These are phyloP conservation scores for Yamadazyma nakazawae DNA, from an alignment of 805 yeast genomes.

Conservation along the genomic window DNA sequence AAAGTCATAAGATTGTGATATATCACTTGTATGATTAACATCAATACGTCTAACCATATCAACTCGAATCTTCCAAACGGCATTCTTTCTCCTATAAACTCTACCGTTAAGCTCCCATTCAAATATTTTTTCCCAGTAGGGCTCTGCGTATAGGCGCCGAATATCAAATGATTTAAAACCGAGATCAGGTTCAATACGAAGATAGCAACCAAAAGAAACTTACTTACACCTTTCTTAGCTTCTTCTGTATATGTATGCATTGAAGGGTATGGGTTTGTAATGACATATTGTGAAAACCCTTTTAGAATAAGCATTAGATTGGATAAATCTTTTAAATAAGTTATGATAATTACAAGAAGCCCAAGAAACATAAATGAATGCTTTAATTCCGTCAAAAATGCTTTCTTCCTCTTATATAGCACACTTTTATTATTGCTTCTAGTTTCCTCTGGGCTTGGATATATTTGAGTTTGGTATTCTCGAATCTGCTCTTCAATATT, in stretches of 20 bases:
- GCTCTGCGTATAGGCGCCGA: constrained; percentile 20
- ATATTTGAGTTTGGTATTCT: constrained; percentile 26
- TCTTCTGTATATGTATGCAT: constrained; percentile 20
- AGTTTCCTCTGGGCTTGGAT: constrained; percentile 40
- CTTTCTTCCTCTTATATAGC: constrained; percentile 42
- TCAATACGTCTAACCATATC: constrained; percentile 23
- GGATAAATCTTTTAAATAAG: constrained; percentile 43
- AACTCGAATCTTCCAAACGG: constrained; percentile 26
- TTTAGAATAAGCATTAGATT: constrained; percentile 26
- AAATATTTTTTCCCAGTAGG: constrained; percentile 18
- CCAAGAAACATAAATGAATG: constrained; percentile 33
- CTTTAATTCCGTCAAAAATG: constrained; percentile 35
- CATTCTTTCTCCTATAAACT: constrained; percentile 38
- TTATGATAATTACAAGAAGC: constrained; percentile 31
- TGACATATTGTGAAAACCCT: constrained; percentile 24
- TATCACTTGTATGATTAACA: constrained; percentile 27
- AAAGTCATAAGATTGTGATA: constrained; percentile 33
- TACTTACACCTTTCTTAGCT: constrained; percentile 24
- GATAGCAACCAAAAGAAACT: constrained; percentile 24
- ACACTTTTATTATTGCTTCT: constrained; percentile 36
- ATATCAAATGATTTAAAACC: constrained; percentile 24
- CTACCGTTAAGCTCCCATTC: constrained; percentile 34
- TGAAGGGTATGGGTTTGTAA: constrained; percentile 28
- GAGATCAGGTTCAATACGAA: constrained; percentile 22
- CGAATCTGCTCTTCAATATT: constrained; percentile 20